These are phyloP conservation scores for Alternaria postmessia DNA, from an alignment of 2,329 filamentous ascomycete species.

Conservation along the genomic window DNA sequence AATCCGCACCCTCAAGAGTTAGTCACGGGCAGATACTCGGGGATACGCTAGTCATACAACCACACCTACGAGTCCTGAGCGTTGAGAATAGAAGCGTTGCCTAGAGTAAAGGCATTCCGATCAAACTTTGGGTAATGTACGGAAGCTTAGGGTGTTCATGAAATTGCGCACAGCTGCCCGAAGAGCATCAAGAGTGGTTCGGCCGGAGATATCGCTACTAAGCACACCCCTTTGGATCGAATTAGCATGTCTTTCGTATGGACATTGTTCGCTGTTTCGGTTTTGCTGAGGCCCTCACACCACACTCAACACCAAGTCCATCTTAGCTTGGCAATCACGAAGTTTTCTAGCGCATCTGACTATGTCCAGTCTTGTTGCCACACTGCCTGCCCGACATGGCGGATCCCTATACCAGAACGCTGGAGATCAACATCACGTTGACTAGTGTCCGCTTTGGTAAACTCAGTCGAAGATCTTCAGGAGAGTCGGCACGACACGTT, in stretches of 20 bases:
- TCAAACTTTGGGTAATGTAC: not conserved
- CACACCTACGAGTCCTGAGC: not conserved
- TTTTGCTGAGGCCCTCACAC: slow-evolving; percentile 2
- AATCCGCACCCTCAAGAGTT: not conserved
- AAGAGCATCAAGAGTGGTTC: not conserved
- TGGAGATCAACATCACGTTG: slow-evolving; percentile 10
- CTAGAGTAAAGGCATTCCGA: not conserved
- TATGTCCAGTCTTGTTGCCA: slow-evolving; percentile 2
- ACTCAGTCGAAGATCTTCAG: slow-evolving; percentile 11
- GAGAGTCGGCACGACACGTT: slow-evolving; percentile 2
- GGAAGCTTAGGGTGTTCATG: not conserved
- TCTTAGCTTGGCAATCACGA: slow-evolving; percentile 1
- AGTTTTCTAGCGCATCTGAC: not conserved
- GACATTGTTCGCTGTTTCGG: not conserved
- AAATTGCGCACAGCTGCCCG: not conserved
- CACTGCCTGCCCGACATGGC: slow-evolving; percentile 5
- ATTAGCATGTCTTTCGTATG: not conserved
- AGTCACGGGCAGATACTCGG: not conserved
- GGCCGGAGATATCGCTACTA: not conserved
- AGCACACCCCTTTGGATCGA: not conserved
- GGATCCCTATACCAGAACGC: slow-evolving; percentile 8
- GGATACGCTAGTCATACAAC: slow-evolving; percentile 3
- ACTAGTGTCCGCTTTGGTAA: slow-evolving; percentile 15
- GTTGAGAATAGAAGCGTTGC: not conserved
- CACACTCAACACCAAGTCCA: not conserved